Evolutionary conservation across 179 eudicot species (phyloP).

Genomic region (Corrigiola litoralis): DNA sequence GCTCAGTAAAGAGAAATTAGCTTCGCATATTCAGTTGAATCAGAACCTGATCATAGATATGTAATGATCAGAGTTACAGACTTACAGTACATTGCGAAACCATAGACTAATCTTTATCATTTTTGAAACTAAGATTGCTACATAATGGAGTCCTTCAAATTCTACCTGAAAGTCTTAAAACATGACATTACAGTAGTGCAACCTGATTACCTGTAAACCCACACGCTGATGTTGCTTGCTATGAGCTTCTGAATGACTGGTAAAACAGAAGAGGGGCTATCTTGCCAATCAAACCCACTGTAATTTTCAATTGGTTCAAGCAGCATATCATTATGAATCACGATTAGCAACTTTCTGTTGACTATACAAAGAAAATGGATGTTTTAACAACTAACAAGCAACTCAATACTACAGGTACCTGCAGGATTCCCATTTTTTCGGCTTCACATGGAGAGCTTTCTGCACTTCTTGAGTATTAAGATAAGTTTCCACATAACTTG

Average conservation of each 20-base stretch:
- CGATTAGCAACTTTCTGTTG: slow-evolving; percentile 28
- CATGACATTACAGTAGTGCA: no score
- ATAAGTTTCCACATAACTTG: slow-evolving; percentile 53
- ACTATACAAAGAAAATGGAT: slow-evolving; percentile 11
- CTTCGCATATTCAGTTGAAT: no score
- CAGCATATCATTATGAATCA: slow-evolving; percentile 48
- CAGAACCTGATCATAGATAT: no score
- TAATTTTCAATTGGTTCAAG: neutral
- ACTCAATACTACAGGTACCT: slow-evolving; percentile 1
- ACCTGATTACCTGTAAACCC: slow-evolving; percentile 65
- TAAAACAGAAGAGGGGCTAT: slow-evolving; percentile 49
- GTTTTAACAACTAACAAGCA: neutral
- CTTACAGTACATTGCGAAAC: no score
- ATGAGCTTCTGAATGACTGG: slow-evolving; percentile 61
- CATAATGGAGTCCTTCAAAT: no score
- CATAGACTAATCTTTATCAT: no score
- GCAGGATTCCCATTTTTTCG: slow-evolving; percentile 27
- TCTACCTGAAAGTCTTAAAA: no score
- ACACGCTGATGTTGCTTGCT: slow-evolving; percentile 52
- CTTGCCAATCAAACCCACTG: slow-evolving; percentile 45
- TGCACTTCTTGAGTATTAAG: slow-evolving; percentile 63
- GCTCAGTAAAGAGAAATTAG: neutral
- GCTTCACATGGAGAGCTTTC: slow-evolving; percentile 62
- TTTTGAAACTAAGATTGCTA: no score
- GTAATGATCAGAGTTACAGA: no score